Conservation (phyloP, 768 basidiomycete genomes). For the Leccinum arenicola region DNA sequence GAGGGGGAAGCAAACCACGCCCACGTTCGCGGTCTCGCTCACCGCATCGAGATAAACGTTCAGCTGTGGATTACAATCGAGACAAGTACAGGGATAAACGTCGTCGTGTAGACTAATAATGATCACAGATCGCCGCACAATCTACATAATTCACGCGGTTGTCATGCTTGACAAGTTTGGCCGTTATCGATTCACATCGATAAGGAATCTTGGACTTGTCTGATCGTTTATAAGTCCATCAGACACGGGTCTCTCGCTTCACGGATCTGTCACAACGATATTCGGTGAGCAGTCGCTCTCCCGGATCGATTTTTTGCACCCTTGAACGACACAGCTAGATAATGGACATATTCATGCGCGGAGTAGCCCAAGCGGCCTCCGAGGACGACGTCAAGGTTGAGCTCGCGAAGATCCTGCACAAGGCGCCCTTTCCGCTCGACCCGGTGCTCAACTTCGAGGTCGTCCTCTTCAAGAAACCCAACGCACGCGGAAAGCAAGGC, state of each 20-base stretch:
- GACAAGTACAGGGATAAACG: conserved; percentile 49
- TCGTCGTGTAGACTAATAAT: conserved; percentile 51
- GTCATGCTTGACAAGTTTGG: not conserved
- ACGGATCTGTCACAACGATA: conserved; percentile 8
- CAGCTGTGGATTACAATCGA: conserved; percentile 29
- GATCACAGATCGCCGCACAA: conserved; percentile 7
- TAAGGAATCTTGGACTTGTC: not conserved
- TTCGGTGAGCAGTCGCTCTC: conserved; percentile 20
- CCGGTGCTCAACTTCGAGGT: conserved; percentile 34
- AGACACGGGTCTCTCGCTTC: not conserved
- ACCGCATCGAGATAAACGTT: conserved; percentile 26
- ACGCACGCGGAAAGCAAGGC: conserved; percentile 25
- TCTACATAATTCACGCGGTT: not conserved
- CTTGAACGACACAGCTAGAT: conserved; percentile 2
- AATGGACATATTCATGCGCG: conserved; percentile 37
- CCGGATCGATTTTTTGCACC: not conserved
- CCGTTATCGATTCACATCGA: conserved; percentile 17
- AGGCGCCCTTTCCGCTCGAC: conserved; percentile 29
- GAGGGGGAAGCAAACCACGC: conserved; percentile 19
- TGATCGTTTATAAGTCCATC: conserved; percentile 16
- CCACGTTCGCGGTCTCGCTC: conserved; percentile 35
- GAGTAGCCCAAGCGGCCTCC: conserved; percentile 26
- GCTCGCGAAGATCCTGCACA: conserved; percentile 34
- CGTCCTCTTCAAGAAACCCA: conserved; percentile 24
- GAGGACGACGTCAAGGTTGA: conserved; percentile 32